Conservation (phyloP, 352 stramenopile genomes). For the Sclerospora graminicola region DNA sequence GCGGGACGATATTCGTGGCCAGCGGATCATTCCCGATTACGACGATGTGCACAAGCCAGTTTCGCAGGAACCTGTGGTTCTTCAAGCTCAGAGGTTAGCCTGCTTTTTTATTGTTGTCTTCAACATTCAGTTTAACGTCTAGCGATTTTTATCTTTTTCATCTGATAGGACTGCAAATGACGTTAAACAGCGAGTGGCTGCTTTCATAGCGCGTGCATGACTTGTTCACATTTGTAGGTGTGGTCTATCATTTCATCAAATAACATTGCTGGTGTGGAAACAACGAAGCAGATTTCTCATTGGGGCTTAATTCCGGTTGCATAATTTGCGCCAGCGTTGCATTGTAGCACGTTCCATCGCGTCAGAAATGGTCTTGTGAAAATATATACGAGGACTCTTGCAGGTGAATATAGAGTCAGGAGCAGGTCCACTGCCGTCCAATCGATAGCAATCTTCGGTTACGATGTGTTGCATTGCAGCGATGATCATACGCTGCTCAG, state of each 20-base stretch:
- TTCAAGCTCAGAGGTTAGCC: slow-evolving; percentile 36
- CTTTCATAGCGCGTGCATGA: slow-evolving; percentile 1
- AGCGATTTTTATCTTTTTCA: not conserved
- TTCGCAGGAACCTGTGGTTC: slow-evolving; percentile 31
- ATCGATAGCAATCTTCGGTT: too few relatives aligned
- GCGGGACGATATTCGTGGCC: slow-evolving; percentile 58
- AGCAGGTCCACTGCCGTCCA: too few relatives aligned
- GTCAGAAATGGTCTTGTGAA: too few relatives aligned
- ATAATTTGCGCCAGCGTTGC: too few relatives aligned
- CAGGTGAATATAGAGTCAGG: too few relatives aligned
- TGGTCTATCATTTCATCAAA: slow-evolving; percentile 5
- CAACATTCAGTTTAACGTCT: not conserved
- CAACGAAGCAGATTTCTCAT: not conserved
- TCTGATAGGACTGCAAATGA: slow-evolving; percentile 15
- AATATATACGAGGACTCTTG: too few relatives aligned
- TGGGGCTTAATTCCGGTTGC: too few relatives aligned
- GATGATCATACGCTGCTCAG: too few relatives aligned
- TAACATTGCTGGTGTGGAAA: not conserved
- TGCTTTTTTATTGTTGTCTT: slow-evolving; percentile 2
- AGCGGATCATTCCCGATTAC: slow-evolving; percentile 67
- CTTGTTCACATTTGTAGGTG: not conserved
- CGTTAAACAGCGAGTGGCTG: slow-evolving; percentile 22
- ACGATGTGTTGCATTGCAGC: too few relatives aligned
- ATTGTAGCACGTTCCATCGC: too few relatives aligned
- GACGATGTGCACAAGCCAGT: slow-evolving; percentile 45